Evolutionary conservation across 176 grass and related monocot genomes (phyloP).

Genomic region (Tuctoria greenei): DNA sequence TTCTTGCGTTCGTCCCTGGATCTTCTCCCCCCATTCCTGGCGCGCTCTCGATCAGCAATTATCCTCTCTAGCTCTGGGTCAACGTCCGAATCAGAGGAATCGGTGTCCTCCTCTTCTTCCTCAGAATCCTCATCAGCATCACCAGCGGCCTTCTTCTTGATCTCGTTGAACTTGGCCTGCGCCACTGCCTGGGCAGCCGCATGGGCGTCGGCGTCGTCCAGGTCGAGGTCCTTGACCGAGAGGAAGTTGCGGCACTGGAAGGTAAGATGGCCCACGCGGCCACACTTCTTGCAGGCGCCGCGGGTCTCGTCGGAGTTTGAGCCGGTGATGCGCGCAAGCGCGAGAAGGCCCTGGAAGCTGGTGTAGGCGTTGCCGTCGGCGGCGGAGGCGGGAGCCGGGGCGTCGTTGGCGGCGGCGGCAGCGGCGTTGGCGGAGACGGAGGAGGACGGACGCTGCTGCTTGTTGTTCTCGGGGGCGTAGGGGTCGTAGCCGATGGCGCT

Average conservation of each 20-base stretch:
- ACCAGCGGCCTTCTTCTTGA: conserved; percentile 49
- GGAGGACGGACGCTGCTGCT: conserved; percentile 40
- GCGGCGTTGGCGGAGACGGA: conserved; percentile 43
- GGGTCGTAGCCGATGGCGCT: conserved; percentile 99
- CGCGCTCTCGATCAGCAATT: conserved; percentile 64
- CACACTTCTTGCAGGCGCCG: conserved; percentile 78
- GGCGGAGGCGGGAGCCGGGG: neutral
- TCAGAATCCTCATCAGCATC: conserved; percentile 30
- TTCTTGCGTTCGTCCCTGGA: conserved; percentile 27
- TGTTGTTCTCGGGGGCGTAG: conserved; percentile 76
- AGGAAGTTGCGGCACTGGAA: conserved; percentile 99
- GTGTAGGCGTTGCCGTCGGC: conserved; percentile 68
- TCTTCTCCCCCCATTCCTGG: conserved; percentile 42
- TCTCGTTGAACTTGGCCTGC: conserved; percentile 36
- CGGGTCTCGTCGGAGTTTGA: conserved; percentile 65
- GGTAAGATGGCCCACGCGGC: conserved; percentile 83
- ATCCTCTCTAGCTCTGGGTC: conserved; percentile 79
- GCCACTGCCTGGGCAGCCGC: neutral
- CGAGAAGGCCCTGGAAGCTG: conserved; percentile 88
- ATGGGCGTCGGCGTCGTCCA: conserved; percentile 27
- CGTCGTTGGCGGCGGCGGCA: neutral
- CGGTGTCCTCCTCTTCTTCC: conserved; percentile 44
- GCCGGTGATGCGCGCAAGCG: conserved; percentile 73
- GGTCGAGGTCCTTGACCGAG: conserved; percentile 46
- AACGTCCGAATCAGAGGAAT: conserved; percentile 64